Base-by-base conservation (phyloP, 192 early-diverging fungal species). In the Podila horticola region DNA sequence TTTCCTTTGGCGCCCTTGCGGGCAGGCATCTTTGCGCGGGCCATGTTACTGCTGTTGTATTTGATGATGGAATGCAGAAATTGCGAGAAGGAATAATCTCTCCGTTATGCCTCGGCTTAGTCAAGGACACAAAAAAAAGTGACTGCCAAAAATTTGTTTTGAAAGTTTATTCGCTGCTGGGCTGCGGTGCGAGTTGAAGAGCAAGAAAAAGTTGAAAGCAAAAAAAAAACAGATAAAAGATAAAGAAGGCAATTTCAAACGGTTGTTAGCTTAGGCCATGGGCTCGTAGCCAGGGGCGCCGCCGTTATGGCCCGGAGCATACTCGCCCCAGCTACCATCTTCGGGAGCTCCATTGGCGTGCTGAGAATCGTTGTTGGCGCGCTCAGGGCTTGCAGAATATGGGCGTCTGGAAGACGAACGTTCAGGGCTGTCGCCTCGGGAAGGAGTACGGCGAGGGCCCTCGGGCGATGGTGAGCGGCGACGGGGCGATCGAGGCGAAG, bases 1-100 rank as follows among this genome's bases (percentile, higher is more conserved):
- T 67, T 64, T 5, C 69, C 66, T 50, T 79, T 79, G 4, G 7
- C 52, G n/a, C 52, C 52, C 52, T 55, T 55, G 52, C 52, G 52
- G 24, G 52, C 52, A 55, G 52, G 52, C 52, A 55, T 55, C 52
- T 55, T 55, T 55, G 52, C 52, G 24, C 52, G 52, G 11, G 52
- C 52, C 52, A 55, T 55, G 41, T 17, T 45, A 10, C 2, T 45
- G 41, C 13, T 45, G 41, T 45, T 12, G 41, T 24, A 22, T 4
- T 1, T 22, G 52, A 22, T 24, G 52, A 26, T 24, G 24, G 52
- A 55, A 55, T 22, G 22, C 19, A 55, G 22, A 55, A 55, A 22
- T 9, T 55, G 51, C n/a, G 22, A 55, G 22, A 55, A 55, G 51
- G 51, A n/a, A 55, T 17, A 45, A 45, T 45, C 41, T 45, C 34